Base-by-base conservation (phyloP, 108 stramenopile genomes). In the Nannochloropsis salina region DNA sequence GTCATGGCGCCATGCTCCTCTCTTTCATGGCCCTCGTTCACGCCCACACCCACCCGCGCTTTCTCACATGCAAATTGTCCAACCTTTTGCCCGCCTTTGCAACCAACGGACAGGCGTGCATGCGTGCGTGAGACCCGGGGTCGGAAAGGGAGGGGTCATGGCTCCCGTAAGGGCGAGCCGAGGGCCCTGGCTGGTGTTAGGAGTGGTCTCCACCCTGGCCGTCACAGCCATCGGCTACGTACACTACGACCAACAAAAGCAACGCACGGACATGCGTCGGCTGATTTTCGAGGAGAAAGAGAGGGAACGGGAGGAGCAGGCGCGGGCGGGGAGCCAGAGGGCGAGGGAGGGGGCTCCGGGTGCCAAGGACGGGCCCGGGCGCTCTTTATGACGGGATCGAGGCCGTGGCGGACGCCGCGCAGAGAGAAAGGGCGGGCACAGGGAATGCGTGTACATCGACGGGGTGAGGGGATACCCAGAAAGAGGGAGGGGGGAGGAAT, bases 161-260 rank as follows among this genome's bases (percentile, higher is more conserved):
- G 31, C 31, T 31, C 31, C 31, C 31, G n/a, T 1, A n/a, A 74
- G n/a, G n/a, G 61, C 20, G 2, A 3, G 61, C n/a, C 61, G 61
- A n/a, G 61, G 61, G 15, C 61, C 61, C n/a, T 74, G 61, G 61
- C 20, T n/a, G 20, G 61, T 74, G 8, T n/a, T 74, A 0, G 61
- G 61, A n/a, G 1, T 8, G 20, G 61, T 74, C 61, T 74, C 61
- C 20, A n/a, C n/a, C 15, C n/a, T 74, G 20, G 61, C 61, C 15
- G 61, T 15, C 8, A n/a, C 20, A 74, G 61, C 61, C 61, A 74
- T 74, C 6, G 61, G 15, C 61, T 74, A 74, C 61, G 61, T 74
- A n/a, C 61, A 74, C n/a, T 74, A 74, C 61, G 61, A 74, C 61
- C 61, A 74, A n/a, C 61, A 74, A 74, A 74, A 74, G 61, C 61